phyloP scores from a whole-genome alignment of 1,284 basidiomycete genomes.

The Puccinia polysora region DNA sequence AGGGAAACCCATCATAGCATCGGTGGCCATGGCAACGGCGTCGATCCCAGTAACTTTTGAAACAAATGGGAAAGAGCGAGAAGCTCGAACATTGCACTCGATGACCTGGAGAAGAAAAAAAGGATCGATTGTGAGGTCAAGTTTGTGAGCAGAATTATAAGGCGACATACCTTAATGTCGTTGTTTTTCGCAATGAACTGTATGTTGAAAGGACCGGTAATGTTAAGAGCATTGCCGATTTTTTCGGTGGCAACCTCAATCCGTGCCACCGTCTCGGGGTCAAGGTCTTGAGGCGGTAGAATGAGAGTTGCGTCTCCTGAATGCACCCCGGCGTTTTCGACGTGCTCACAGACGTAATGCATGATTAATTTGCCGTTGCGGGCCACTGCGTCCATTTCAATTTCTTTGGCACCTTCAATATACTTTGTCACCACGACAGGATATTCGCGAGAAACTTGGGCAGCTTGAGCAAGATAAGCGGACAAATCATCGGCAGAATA shows the following conservation, averaged over 20 bases:
- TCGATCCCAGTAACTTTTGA: slow-evolving; percentile 96
- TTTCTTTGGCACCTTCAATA: slow-evolving; percentile 98
- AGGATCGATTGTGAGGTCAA: neutral
- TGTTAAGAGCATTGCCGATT: slow-evolving; percentile 95
- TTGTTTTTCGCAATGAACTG: slow-evolving; percentile 99
- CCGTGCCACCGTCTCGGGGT: slow-evolving; percentile 88
- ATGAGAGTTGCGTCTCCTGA: slow-evolving; percentile 97
- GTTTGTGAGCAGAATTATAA: neutral
- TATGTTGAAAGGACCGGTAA: slow-evolving; percentile 98
- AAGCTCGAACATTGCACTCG: slow-evolving; percentile 96
- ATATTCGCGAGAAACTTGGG: slow-evolving; percentile 91
- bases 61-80: slow-evolving; percentile 97
- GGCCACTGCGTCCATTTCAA: slow-evolving; percentile 98
- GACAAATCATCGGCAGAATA: slow-evolving; percentile 84
- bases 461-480: slow-evolving; percentile 89
- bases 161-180: slow-evolving; percentile 59
- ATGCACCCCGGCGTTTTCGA: slow-evolving; percentile 97
- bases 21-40: slow-evolving; percentile 96
- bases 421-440: slow-evolving; percentile 99
- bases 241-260: slow-evolving; percentile 95
- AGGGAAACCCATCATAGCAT: slow-evolving; percentile 88
- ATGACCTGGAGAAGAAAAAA: slow-evolving; percentile 69
- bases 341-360: slow-evolving; percentile 99
- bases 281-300: slow-evolving; percentile 94
- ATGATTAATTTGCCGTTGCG: slow-evolving; percentile 96